These are phyloP conservation scores for Nemania diffusa DNA, from an alignment of 2,329 filamentous ascomycete species.

Conservation along the genomic window DNA sequence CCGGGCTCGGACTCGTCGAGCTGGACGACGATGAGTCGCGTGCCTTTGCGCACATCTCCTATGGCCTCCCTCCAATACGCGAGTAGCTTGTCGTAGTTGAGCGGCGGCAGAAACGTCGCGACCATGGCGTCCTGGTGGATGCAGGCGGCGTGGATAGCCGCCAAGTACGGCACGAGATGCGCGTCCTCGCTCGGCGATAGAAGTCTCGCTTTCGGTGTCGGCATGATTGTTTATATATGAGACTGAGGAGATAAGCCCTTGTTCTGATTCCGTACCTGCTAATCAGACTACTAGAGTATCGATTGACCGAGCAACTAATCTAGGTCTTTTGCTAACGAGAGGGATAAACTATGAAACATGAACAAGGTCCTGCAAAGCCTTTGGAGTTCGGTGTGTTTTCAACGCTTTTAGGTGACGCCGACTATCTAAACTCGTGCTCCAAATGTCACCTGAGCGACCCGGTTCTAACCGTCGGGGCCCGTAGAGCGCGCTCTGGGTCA, in stretches of 20 bases:
- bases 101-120: constrained; percentile 68
- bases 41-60: constrained; percentile 45
- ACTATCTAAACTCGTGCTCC: too few relatives aligned
- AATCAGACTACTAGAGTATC: not conserved
- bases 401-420: too few relatives aligned
- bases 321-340: not conserved
- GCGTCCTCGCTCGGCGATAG: constrained; percentile 59
- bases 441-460: too few relatives aligned
- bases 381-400: too few relatives aligned
- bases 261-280: not conserved
- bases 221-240: constrained; percentile 4
- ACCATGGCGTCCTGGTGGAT: constrained; percentile 67
- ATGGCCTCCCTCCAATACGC: constrained; percentile 16
- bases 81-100: constrained; percentile 50
- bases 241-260: not conserved
- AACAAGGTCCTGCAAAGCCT: too few relatives aligned
- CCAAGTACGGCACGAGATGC: constrained; percentile 53
- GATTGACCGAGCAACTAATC: not conserved
- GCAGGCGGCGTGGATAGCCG: constrained; percentile 42
- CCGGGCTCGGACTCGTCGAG: constrained; percentile 51
- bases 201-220: constrained; percentile 49
- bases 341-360: too few relatives aligned
- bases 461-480: too few relatives aligned
- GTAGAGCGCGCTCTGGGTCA: too few relatives aligned
- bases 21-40: constrained; percentile 64